Base-by-base conservation (phyloP, 441 rosid genomes). In the Jatropha multifida region DNA sequence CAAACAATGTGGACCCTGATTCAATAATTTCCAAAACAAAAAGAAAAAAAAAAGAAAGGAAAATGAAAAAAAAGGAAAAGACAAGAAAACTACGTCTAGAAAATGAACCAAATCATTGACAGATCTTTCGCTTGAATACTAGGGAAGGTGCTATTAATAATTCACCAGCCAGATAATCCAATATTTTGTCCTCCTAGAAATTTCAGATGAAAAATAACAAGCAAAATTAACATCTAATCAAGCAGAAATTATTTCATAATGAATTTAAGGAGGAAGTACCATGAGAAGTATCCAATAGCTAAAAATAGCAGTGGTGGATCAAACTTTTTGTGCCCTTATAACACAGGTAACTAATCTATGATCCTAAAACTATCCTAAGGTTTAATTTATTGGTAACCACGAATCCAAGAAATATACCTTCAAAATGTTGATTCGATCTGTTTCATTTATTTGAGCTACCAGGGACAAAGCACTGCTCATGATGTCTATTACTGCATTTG, bases 401-500 rank as follows among this genome's bases (percentile, higher is more conserved):
- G 61, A 72, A 23, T 66, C 51, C 46, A 71, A 75, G 54, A 56
- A 80, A 80, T 42, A 72, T 88, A 96, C 99, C 98, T 94, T 96
- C 83, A 96, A 83, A 80, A 96, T 93, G 83, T 96, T 96, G 72
- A 93, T 87, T 69, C 91, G 89, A 81, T 96, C 95, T 51, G 97
- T 94, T 88, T 96, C 99, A 75, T 89, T 92, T 80, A 87, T 92
- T 79, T 89, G 95, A 77, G 90, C 93, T 69, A 96, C 91, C 90
- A 94, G 83, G 63, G 90, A 90, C 82, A 96, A 83, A 75, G 98
- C 96, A 79, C 92, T 88, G 87, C 99, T 93, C 99, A 96, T 94
- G 48, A 94, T 89, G 82, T 91, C 99, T 76, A 96, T 89, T 74
- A 96, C 94, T 54, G 92, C 96, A 88, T 89, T 92, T 76, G 99